Conservation (phyloP, 2,329 filamentous ascomycete genomes). For the Neopestalotiopsis sp. region DNA sequence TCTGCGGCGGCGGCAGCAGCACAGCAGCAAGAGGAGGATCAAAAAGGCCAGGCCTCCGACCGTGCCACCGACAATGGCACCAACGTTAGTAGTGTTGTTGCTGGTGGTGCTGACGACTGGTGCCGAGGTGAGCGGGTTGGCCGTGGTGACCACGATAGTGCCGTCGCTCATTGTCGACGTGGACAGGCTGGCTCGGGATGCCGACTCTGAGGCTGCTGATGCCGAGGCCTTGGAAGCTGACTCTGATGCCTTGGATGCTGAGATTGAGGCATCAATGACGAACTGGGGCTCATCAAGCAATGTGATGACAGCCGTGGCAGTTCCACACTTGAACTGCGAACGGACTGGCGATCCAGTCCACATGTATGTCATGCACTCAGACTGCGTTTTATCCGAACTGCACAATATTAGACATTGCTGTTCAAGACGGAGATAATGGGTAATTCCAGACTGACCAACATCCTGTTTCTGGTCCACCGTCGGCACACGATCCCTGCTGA, state of each 20-base stretch:
- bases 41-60: background rate
- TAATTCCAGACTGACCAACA: constrained; percentile 40
- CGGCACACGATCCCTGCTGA: constrained; percentile 35
- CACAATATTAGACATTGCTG: background rate
- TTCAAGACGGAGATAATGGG: background rate
- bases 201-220: constrained; percentile 17
- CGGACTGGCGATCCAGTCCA: constrained; percentile 40
- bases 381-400: constrained; percentile 25
- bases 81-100: constrained; percentile 8
- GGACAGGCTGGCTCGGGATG: background rate
- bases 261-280: constrained; percentile 37
- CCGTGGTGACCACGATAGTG: background rate
- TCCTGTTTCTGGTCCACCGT: constrained; percentile 35
- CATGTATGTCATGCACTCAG: constrained; percentile 43
- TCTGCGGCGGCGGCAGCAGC: constrained; percentile 9
- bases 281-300: constrained; percentile 42
- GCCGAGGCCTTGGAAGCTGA: constrained; percentile 3
- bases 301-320: constrained; percentile 32
- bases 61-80: background rate
- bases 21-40: background rate
- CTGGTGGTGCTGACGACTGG: background rate
- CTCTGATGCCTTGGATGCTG: constrained; percentile 23
- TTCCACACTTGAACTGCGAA: constrained; percentile 44
- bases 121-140: background rate
- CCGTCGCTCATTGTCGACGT: constrained; percentile 1